Conservation (phyloP, 2,329 filamentous ascomycete genomes). For the Colletotrichum sp. region DNA sequence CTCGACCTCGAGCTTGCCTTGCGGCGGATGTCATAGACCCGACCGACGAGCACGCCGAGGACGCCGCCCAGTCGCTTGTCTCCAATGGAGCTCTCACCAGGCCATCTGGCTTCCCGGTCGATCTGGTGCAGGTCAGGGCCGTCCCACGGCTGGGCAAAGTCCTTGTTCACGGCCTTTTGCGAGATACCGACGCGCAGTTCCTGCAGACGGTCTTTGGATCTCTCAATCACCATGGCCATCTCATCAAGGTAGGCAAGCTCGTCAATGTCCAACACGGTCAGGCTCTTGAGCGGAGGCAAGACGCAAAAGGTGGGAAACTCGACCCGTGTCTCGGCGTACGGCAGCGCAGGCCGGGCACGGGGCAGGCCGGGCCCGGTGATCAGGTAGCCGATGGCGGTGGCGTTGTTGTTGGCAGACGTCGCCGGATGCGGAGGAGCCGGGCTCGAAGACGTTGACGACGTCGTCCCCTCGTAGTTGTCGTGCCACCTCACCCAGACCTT, state of each 20-base stretch:
- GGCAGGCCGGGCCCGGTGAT: conserved; percentile 31
- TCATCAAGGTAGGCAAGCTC: conserved; percentile 84
- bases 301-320: conserved; percentile 84
- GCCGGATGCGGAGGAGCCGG: conserved; percentile 26
- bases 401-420: conserved; percentile 38
- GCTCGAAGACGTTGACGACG: conserved; percentile 35
- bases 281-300: conserved; percentile 74
- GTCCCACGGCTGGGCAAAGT: conserved; percentile 69
- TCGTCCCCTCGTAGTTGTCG: conserved; percentile 65
- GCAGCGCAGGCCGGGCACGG: conserved; percentile 41
- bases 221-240: conserved; percentile 77
- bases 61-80: conserved; percentile 71
- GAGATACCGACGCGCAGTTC: conserved; percentile 80
- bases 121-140: conserved; percentile 67
- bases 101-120: conserved; percentile 62
- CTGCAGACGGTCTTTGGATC: conserved; percentile 68
- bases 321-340: conserved; percentile 62
- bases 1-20: conserved; percentile 20
- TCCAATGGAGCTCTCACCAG: conserved; percentile 62
- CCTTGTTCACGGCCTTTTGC: conserved; percentile 42
- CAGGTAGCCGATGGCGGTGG: conserved; percentile 47
- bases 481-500: conserved; percentile 85
- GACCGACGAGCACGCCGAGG: conserved; percentile 70
- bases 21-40: conserved; percentile 64
- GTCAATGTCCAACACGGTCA: conserved; percentile 82